These are phyloP conservation scores for Neurospora crassa DNA, from an alignment of 2,329 filamentous ascomycete species.

Conservation along the genomic window DNA sequence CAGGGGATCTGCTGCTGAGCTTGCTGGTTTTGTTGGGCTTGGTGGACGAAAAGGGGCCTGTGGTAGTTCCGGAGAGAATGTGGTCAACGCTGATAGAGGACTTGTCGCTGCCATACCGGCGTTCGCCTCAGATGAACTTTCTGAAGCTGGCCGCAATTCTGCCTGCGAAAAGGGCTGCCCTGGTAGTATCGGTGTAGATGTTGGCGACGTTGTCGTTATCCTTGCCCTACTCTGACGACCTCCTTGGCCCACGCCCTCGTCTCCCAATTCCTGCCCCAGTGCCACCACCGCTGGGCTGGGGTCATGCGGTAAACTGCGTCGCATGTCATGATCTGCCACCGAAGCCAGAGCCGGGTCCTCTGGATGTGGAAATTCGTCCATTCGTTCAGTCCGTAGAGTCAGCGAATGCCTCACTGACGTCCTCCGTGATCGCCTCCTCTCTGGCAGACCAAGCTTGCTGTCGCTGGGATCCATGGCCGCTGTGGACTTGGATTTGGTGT, in stretches of 20 bases:
- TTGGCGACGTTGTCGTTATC: neutral
- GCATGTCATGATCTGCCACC: neutral
- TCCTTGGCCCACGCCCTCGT: neutral
- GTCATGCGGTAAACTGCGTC: neutral
- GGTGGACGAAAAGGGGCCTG: neutral
- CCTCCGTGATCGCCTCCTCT: neutral
- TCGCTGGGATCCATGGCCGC: neutral
- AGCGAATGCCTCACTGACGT: neutral
- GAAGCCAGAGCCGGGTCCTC: neutral
- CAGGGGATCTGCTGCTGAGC: constrained; percentile 31
- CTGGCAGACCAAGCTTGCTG: neutral
- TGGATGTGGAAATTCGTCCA: neutral
- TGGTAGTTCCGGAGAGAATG: neutral
- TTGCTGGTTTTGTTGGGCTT: neutral
- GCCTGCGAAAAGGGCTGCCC: neutral
- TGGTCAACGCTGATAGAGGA: no score
- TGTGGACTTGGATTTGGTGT: neutral
- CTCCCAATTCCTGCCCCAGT: neutral
- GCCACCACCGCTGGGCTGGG: neutral
- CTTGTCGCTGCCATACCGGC: neutral
- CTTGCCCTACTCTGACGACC: neutral
- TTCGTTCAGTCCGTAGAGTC: neutral
- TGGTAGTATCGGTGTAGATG: neutral
- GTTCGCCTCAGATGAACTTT: neutral
- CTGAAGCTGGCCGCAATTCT: neutral